Percentiles rank a stretch among this genome's conserved stretches.
Conservation (phyloP, 805 yeast species). For the Wickerhamiella parazyma region DNA sequence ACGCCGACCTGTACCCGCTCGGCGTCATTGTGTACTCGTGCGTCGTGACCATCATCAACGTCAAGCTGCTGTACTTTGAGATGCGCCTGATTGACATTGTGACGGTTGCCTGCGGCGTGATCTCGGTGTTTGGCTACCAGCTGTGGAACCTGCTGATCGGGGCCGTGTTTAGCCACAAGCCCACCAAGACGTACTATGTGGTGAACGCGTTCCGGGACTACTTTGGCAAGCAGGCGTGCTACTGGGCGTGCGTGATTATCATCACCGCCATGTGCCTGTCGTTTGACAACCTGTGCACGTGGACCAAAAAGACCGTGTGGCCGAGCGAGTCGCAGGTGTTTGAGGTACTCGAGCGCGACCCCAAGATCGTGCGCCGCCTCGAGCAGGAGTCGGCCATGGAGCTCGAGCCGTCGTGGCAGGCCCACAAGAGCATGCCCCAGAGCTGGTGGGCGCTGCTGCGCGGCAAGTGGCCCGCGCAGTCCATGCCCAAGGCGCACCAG, state of each 20-base stretch:
- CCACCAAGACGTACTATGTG: conserved; percentile 54
- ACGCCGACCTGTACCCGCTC: conserved; percentile 67
- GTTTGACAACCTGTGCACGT: conserved; percentile 52
- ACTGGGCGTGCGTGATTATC: conserved; percentile 70
- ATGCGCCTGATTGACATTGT: conserved; percentile 58
- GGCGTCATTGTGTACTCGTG: conserved; percentile 68
- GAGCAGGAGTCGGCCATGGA: conserved; percentile 64
- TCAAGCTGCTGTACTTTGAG: conserved; percentile 69
- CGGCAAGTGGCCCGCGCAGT: conserved; percentile 21
- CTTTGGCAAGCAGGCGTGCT: conserved; percentile 69
- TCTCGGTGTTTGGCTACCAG: conserved; percentile 76
- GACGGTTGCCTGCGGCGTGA: conserved; percentile 46
- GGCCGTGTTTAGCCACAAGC: conserved; percentile 43
- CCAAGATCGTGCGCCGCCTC: conserved; percentile 48
- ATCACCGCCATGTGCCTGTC: conserved; percentile 44
- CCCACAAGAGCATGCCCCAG: conserved; percentile 46
- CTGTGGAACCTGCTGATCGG: conserved; percentile 72
- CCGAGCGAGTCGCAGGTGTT: conserved; percentile 72
- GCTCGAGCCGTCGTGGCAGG: conserved; percentile 42
- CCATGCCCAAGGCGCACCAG: conserved; percentile 2
- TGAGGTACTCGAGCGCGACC: conserved; percentile 60
- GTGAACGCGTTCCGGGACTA: conserved; percentile 49
- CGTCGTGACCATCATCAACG: conserved; percentile 56
- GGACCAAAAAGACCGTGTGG: conserved; percentile 38
- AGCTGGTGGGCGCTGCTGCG: conserved; percentile 51